Conservation (phyloP, 495 filamentous ascomycete genomes). For the Trichoderma parareesei region DNA sequence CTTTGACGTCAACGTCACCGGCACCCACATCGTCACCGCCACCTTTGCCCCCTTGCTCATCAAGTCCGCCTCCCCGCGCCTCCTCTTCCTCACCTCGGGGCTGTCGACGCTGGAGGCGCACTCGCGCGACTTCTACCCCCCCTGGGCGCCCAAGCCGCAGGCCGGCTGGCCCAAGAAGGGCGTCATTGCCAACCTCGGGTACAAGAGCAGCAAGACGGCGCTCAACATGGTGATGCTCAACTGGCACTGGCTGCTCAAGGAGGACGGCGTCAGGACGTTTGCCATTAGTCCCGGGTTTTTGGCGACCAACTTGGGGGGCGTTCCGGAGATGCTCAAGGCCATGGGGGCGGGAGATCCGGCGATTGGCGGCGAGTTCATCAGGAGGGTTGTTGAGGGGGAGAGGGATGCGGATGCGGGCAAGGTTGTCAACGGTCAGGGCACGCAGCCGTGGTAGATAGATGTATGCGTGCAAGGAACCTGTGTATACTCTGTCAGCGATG, state of each 20-base stretch:
- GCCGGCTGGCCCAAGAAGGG: slow-evolving; percentile 40
- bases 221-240: slow-evolving; percentile 61
- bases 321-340: slow-evolving; percentile 7
- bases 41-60: slow-evolving; percentile 43
- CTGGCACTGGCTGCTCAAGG: slow-evolving; percentile 42
- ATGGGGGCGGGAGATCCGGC: slow-evolving; percentile 35
- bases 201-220: slow-evolving; percentile 49
- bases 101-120: slow-evolving; percentile 20
- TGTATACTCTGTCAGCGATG: too few relatives aligned
- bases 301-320: slow-evolving; percentile 40
- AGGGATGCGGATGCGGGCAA: slow-evolving; percentile 41
- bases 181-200: slow-evolving; percentile 29
- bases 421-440: slow-evolving; percentile 25
- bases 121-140: slow-evolving; percentile 20
- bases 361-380: slow-evolving; percentile 35
- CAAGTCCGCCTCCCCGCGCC: slow-evolving; percentile 35
- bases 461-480: neutral
- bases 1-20: slow-evolving; percentile 39
- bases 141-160: slow-evolving; percentile 18
- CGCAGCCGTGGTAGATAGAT: slow-evolving; percentile 30
- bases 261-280: slow-evolving; percentile 56
- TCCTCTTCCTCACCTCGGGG: slow-evolving; percentile 36
- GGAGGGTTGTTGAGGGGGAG: slow-evolving; percentile 37
- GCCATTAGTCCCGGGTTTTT: slow-evolving; percentile 47
- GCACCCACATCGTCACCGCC: slow-evolving; percentile 39